Evolutionary conservation across 2,329 filamentous ascomycete genomes (phyloP).

Genomic region (Pestalotiopsis sp.): DNA sequence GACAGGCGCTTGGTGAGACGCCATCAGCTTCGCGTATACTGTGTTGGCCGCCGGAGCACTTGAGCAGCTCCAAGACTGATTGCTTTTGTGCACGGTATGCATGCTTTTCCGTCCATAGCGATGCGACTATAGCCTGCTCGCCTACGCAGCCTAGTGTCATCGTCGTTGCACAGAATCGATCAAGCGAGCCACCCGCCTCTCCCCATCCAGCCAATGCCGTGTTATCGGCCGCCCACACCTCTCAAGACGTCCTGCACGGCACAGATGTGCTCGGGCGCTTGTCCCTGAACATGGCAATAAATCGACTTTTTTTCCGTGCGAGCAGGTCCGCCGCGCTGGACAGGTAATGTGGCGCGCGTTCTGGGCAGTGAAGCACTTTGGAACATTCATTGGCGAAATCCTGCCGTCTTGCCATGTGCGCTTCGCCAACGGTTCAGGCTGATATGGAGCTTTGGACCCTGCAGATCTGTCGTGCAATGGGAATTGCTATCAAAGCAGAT

Average conservation of each 20-base stretch:
- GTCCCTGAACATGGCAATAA: neutral
- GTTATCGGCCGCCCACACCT: neutral
- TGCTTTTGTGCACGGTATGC: neutral
- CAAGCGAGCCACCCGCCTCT: slow-evolving; percentile 1
- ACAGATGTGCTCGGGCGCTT: slow-evolving; percentile 4
- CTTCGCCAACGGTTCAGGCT: neutral
- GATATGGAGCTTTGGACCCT: neutral
- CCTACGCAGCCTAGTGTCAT: neutral
- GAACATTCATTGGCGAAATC: neutral
- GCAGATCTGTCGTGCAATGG: neutral
- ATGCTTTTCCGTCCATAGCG: neutral
- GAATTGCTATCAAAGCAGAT: neutral
- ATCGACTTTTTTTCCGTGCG: neutral
- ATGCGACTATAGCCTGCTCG: neutral
- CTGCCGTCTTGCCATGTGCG: slow-evolving; percentile 2
- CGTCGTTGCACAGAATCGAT: neutral
- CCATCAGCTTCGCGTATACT: neutral
- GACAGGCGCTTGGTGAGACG: neutral
- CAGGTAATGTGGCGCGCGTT: neutral
- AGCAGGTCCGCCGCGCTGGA: neutral
- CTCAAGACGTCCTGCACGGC: neutral
- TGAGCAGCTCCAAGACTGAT: neutral
- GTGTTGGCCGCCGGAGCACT: neutral
- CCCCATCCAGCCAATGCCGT: neutral
- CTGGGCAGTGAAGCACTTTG: neutral